A percentile compares a stretch with the other conserved stretches of the same genome.
Evolutionary conservation across 129 eudicot genomes (phyloP).

Genomic region (Mikania micrantha): DNA sequence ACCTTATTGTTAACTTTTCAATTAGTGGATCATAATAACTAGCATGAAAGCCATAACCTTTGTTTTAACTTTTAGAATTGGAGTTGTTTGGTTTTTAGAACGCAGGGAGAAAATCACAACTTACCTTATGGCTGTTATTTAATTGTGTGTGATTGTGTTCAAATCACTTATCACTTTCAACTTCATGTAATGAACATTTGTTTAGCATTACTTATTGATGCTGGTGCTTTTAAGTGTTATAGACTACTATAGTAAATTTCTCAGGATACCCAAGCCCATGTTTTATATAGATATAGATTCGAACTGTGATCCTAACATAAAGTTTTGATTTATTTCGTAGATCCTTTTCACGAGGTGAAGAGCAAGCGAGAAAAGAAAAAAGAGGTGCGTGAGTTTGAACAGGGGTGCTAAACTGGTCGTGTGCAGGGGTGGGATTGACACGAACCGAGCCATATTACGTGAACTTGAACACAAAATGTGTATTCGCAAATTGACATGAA

Average conservation of each 20-base stretch:
- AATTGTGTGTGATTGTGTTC: not conserved
- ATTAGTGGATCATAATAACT: not conserved
- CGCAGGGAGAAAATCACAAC: not conserved
- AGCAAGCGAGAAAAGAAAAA: slow-evolving; percentile 97
- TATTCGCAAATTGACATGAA: not conserved
- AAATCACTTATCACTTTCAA: not conserved
- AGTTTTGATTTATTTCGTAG: slow-evolving; percentile 28
- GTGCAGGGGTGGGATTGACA: not conserved
- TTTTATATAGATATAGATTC: not conserved
- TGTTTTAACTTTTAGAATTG: not conserved
- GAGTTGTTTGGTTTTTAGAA: not conserved
- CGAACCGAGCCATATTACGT: not conserved
- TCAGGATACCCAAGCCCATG: not conserved
- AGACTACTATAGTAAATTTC: not conserved
- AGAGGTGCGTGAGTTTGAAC: slow-evolving; percentile 51
- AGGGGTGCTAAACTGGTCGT: not conserved
- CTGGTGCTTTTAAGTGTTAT: not conserved
- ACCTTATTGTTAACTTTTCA: not conserved
- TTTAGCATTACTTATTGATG: not conserved
- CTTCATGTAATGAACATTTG: not conserved
- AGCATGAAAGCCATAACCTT: not conserved
- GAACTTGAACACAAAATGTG: not conserved
- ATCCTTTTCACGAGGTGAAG: slow-evolving; percentile 94
- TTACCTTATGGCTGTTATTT: not conserved
- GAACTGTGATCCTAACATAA: slow-evolving; percentile 14